Evolutionary conservation across 805 yeast species (phyloP).

Genomic region (Zygosaccharomyces rouxii): DNA sequence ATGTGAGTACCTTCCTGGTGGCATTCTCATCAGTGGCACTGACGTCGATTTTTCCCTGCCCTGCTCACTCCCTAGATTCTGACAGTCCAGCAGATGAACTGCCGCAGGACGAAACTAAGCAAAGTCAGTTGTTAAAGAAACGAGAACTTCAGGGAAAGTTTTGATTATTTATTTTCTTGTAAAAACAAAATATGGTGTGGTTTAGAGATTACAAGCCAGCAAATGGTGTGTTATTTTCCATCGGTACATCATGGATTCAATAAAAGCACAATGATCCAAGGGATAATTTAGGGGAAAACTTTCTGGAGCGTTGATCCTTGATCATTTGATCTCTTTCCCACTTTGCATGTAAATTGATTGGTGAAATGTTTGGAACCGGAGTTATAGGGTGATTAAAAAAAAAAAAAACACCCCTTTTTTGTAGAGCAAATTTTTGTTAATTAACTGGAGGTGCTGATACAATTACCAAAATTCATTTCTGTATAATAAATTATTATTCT

Average conservation of each 20-base stretch:
- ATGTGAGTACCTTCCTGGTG: constrained; percentile 58
- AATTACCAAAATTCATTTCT: too few species aligned
- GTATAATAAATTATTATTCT: too few species aligned
- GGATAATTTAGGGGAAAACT: neutral
- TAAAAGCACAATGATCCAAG: neutral
- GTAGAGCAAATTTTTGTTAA: too few species aligned
- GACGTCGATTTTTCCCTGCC: constrained; percentile 42
- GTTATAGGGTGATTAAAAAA: too few species aligned
- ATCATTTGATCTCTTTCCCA: too few species aligned
- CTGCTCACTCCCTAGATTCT: constrained; percentile 41
- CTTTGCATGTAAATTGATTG: too few species aligned
- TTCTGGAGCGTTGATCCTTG: too few species aligned
- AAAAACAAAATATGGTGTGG: neutral
- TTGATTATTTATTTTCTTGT: neutral
- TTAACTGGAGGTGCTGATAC: too few species aligned
- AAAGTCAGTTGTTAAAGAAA: neutral
- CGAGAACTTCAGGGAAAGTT: neutral
- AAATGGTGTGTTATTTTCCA: neutral
- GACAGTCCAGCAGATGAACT: constrained; percentile 36
- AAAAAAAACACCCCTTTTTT: too few species aligned
- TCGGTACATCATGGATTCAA: neutral
- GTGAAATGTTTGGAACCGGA: too few species aligned
- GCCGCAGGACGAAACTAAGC: constrained; percentile 7
- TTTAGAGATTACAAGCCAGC: neutral
- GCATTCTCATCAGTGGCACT: constrained; percentile 47